Evolutionary conservation across 2,329 filamentous ascomycete genomes (phyloP), one percentile per base, ranked within the genome.

Genomic region (Rhexocercosporidium sp.): DNA sequence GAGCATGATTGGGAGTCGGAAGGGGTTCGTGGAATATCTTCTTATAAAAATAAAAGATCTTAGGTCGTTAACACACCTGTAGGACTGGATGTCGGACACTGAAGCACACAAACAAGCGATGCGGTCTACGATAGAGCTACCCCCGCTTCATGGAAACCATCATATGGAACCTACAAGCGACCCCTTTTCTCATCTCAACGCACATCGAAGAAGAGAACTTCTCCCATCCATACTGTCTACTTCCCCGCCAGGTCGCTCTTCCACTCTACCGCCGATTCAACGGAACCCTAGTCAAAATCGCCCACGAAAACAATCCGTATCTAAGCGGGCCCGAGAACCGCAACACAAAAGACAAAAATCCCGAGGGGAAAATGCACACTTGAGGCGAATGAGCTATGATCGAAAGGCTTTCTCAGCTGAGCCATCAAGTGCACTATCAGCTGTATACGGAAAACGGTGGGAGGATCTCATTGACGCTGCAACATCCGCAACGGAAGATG

Each of bases 401-500:
- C 87, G 92, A 70, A 97, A 97, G 80, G 92, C 93, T 65, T 87
- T 92, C 72, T 97, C 93, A 18, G 92, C 92, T 49, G 95, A 97
- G 79, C 94, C 94, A 27, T 87, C 90, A 65, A 89, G 72, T 66
- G 70, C 61, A 20, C 62, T 75, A 37, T 75, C 75, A 22, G 87
- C 85, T 74, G 82, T 86, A 59, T 88, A 92, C 80, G 94, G 93
- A 71, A 97, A 96, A 81, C 87, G 95, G 75, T 98, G 95, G 96
- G 93, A 97, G 79, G 95, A 98, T 79, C 85, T 98, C 68, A 96
- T 98, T 71, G 94, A 97, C 79, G 95, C 95, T 62, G 95, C 92
- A 64, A 94, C 95, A 37, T 97, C 93, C 69, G 94, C 94, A 31
- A 96, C 93, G 3, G 94, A 97, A 81, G 95, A 91, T 75, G 86